Conservation (phyloP, 2,329 filamentous ascomycete species). For the Botrytis fabae region DNA sequence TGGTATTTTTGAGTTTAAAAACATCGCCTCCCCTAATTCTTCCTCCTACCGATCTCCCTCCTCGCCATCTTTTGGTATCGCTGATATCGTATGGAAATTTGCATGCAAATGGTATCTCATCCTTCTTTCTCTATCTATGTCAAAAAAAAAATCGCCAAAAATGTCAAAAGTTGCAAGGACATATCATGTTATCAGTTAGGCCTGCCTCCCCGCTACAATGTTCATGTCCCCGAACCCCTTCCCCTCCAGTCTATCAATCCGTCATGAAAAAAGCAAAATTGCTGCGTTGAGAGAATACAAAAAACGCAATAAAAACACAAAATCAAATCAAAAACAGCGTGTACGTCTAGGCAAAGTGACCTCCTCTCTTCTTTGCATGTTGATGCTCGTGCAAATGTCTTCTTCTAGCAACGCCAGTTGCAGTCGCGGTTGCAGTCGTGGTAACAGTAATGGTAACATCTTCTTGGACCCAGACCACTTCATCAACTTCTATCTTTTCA, state of each 20-base stretch:
- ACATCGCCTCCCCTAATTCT: not conserved
- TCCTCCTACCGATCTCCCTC: not conserved
- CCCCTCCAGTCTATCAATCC: not conserved
- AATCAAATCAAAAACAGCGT: constrained; percentile 5
- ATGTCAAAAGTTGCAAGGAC: not conserved
- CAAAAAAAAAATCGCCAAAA: not conserved
- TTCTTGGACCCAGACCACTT: constrained; percentile 59
- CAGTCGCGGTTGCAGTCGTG: not conserved
- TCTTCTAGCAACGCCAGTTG: constrained; percentile 4
- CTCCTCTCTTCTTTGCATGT: constrained; percentile 5
- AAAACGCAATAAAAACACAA: not conserved
- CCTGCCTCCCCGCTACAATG: constrained; percentile 2
- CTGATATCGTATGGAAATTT: not conserved
- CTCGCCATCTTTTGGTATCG: not conserved
- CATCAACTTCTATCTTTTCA: constrained; percentile 45
- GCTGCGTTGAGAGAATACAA: not conserved
- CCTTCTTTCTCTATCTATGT: not conserved
- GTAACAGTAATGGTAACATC: constrained; percentile 41
- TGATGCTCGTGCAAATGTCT: constrained; percentile 23
- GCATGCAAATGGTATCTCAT: constrained; percentile 12
- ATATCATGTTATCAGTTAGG: not conserved
- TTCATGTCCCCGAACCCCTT: not conserved
- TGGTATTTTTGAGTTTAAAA: not conserved
- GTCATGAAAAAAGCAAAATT: constrained; percentile 8
- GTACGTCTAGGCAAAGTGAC: constrained; percentile 1